A percentile compares a stretch with the other conserved stretches of the same genome.
These are phyloP conservation scores for Wickerhamiella sorbophila DNA, from an alignment of 805 yeast species.

Conservation along the genomic window DNA sequence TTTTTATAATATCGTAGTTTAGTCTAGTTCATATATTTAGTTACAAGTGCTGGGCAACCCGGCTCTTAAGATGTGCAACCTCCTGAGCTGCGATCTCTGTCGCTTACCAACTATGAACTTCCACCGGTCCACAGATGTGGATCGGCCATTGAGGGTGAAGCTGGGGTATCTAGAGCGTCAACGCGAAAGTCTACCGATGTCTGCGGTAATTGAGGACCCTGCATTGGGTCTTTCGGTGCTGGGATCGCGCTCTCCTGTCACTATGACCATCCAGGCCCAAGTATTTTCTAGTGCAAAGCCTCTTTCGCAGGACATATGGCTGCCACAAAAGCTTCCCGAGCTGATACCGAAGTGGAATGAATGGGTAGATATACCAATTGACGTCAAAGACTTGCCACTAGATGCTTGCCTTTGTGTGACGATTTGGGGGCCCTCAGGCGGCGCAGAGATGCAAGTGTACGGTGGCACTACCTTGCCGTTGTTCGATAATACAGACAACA, in stretches of 20 bases:
- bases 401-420: conserved; percentile 45
- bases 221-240: conserved; percentile 25
- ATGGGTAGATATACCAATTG: conserved; percentile 60
- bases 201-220: conserved; percentile 37
- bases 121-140: conserved; percentile 42
- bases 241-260: conserved; percentile 16
- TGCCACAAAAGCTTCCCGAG: conserved; percentile 34
- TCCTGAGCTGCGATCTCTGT: no score
- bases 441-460: conserved; percentile 32
- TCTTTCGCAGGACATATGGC: conserved; percentile 35
- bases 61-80: no score
- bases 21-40: no score
- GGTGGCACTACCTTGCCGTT: conserved; percentile 47
- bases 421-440: conserved; percentile 53
- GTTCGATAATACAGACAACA: conserved; percentile 41
- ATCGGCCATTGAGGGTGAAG: conserved; percentile 35
- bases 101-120: conserved; percentile 33
- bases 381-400: conserved; percentile 54
- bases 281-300: conserved; percentile 33
- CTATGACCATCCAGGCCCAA: conserved; percentile 31
- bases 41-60: no score
- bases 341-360: conserved; percentile 45
- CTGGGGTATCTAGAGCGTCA: conserved; percentile 36
- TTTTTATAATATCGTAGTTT: no score
- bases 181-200: conserved; percentile 29